Base-by-base conservation (phyloP, 2,329 filamentous ascomycete species). In the Paecilomyces dactylethromorphus region DNA sequence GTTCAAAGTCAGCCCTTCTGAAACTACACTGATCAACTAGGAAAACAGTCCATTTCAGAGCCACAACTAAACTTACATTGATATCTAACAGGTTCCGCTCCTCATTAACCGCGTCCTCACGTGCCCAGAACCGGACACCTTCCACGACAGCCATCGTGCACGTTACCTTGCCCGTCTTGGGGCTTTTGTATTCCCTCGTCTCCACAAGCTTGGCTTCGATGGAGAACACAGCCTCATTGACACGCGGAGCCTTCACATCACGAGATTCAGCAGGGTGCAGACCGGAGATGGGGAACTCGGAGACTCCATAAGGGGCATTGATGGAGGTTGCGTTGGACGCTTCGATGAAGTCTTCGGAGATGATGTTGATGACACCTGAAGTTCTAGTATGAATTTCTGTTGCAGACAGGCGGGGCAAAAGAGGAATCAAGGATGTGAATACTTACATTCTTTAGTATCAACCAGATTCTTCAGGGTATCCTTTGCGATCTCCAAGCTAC, bases 61-160 rank as follows among this genome's bases (percentile, higher is more conserved):
- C 6, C 1, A 18, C 7, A 8, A 29, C 2, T 15, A 35, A 24
- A 31, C 53, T 54, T 54, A 57, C 45, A 15, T 86, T 81, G 3
- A 88, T 86, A 73, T 92, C 88, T 58, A 96, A 79, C 56, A 89
- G 66, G 62, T 85, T 90, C 67, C 78, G 81, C 8, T 90, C 86
- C 68, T 88, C 84, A 66, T 93, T 90, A 60, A 95, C 76, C 2
- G 90, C 90, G 75, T 96, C 91, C 71, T 93, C 89, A 56, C 91
- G 78, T 1, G 86, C 90, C 90, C 91, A 95, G 69, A 96, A 95
- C 50, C 86, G 81, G 24, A 87, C 85, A 0, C 90, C 92, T 76
- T 96, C 90, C 18, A 96, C 78, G 39, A 94, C 80, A 1, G 82
- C 87, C 60, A 94, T 69, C 2, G 87, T 86, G 0, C 86, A 84